phyloP scores from a whole-genome alignment of 768 basidiomycete species.

The Tricholoma saponaceum region DNA sequence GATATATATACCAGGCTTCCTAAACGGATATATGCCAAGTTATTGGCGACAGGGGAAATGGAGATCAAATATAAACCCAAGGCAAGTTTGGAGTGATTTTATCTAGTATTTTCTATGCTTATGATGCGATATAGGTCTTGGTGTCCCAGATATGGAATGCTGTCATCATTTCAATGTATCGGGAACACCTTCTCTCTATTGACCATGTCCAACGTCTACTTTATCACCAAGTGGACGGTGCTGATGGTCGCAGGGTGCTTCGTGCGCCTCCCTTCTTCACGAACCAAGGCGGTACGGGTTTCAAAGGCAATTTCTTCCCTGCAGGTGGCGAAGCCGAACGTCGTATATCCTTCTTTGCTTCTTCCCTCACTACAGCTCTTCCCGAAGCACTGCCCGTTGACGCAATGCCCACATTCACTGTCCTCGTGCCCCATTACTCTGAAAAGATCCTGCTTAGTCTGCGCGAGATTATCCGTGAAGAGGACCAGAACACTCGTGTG shows the following conservation, averaged over 20 bases:
- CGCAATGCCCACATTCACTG: constrained; percentile 99
- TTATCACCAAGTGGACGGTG: constrained; percentile 93
- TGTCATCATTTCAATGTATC: constrained; percentile 99
- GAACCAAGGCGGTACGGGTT: constrained; percentile 70
- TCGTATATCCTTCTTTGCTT: constrained; percentile 98
- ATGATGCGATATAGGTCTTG: constrained; percentile 51
- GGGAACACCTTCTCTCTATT: constrained; percentile 95
- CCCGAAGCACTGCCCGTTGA: constrained; percentile 96
- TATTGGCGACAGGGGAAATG: constrained; percentile 95
- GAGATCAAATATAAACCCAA: constrained; percentile 99
- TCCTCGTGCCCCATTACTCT: constrained; percentile 97
- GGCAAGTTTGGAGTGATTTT: constrained; percentile 31
- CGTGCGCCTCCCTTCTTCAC: constrained; percentile 99
- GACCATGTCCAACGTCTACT: constrained; percentile 96
- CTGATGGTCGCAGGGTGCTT: constrained; percentile 85
- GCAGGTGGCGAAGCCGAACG: constrained; percentile 92
- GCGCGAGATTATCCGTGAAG: constrained; percentile 97
- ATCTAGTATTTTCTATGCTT: background rate
- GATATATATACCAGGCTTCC: constrained; percentile 95
- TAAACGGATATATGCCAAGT: constrained; percentile 96
- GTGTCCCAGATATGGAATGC: constrained; percentile 99
- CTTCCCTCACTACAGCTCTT: constrained; percentile 91
- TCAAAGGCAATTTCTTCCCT: constrained; percentile 89
- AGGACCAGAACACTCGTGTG: constrained; percentile 94
- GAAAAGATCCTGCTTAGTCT: constrained; percentile 97